phyloP scores from a whole-genome alignment of 1,284 basidiomycete genomes.

The Porogramme epimiltina region DNA sequence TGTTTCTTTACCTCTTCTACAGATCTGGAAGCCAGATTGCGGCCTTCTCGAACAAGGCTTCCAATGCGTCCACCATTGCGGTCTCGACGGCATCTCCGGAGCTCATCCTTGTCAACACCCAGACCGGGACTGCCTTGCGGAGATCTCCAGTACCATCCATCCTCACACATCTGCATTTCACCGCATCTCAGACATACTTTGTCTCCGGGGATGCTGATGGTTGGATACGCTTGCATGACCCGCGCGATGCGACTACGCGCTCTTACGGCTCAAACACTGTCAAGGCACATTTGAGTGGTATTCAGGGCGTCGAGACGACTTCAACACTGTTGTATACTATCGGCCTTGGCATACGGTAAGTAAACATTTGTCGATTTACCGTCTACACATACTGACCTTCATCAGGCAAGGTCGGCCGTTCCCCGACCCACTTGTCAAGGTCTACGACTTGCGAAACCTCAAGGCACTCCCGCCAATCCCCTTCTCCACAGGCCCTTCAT shows the following conservation, averaged over 20 bases:
- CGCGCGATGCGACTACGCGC: constrained; percentile 58
- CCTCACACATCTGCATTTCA: constrained; percentile 66
- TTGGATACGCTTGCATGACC: constrained; percentile 82
- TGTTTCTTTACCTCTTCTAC: constrained; percentile 3
- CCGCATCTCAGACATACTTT: constrained; percentile 54
- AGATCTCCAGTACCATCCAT: constrained; percentile 57
- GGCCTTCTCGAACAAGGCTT: constrained; percentile 60
- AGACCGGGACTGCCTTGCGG: constrained; percentile 71
- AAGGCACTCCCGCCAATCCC: constrained; percentile 81
- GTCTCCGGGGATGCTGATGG: constrained; percentile 86
- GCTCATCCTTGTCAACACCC: constrained; percentile 72
- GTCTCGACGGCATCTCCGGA: constrained; percentile 66
- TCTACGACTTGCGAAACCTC: constrained; percentile 88
- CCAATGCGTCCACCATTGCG: constrained; percentile 58
- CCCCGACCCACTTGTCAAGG: constrained; percentile 90
- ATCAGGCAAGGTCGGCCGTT: constrained; percentile 83
- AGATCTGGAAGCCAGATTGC: constrained; percentile 39
- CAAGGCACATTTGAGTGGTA: constrained; percentile 79
- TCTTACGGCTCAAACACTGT: constrained; percentile 49
- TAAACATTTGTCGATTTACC: neutral
- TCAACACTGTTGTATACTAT: constrained; percentile 85
- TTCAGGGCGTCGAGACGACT: constrained; percentile 80
- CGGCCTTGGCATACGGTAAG: constrained; percentile 83
- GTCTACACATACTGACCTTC: constrained; percentile 3
- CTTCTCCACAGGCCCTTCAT: constrained; percentile 87